Percentiles rank a stretch among this genome's conserved stretches.
Evolutionary conservation across 176 grass and related monocot genomes (phyloP).

Genomic region (Elymus sibiricus): DNA sequence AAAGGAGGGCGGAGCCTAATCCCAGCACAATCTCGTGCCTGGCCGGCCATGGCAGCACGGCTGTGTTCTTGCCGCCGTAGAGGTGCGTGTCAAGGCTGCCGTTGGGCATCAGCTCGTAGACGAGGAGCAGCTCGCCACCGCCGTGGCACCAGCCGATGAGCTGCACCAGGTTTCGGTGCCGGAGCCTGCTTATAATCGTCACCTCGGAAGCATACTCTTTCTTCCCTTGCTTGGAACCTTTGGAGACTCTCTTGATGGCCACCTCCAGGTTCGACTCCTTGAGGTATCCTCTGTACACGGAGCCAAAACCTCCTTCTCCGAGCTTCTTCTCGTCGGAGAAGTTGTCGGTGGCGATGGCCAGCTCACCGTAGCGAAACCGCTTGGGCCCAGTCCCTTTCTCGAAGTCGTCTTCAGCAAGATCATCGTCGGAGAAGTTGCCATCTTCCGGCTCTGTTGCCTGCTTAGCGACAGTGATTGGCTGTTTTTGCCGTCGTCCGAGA

Average conservation of each 20-base stretch:
- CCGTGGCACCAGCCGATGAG: conserved; percentile 74
- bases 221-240: conserved; percentile 34
- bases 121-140: conserved; percentile 33
- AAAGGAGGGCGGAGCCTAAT: conserved; percentile 9
- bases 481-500: neutral
- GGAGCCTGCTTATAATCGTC: conserved; percentile 46
- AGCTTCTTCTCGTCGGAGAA: conserved; percentile 24
- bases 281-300: conserved; percentile 8
- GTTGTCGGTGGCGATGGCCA: conserved; percentile 11
- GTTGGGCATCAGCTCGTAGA: conserved; percentile 52
- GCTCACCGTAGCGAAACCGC: conserved; percentile 22
- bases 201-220: conserved; percentile 60
- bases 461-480: neutral
- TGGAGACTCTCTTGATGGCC: conserved; percentile 27
- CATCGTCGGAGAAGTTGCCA: neutral
- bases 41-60: conserved; percentile 23
- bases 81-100: conserved; percentile 44
- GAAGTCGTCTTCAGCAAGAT: conserved; percentile 17
- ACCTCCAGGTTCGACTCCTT: neutral
- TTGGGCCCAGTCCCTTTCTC: conserved; percentile 10
- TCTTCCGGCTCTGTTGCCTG: neutral
- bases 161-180: conserved; percentile 61
- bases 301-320: conserved; percentile 28
- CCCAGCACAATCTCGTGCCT: conserved; percentile 23
- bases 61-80: neutral